Evolutionary conservation across 202 grass and related monocot species (phyloP).

Genomic region (Elaeis oleifera): DNA sequence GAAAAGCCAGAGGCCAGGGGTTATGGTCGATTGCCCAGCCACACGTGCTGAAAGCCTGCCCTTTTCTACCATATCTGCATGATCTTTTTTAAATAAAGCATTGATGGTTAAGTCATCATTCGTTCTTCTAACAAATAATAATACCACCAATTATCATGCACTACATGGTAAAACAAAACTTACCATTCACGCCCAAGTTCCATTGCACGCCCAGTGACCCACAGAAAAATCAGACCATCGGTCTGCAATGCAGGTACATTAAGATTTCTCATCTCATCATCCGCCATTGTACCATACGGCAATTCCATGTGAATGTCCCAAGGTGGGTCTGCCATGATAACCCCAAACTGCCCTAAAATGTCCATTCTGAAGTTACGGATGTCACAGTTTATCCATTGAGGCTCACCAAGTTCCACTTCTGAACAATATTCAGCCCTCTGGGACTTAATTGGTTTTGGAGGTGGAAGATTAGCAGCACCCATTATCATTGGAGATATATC

Average conservation of each 20-base stretch:
- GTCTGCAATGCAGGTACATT: conserved; percentile 96
- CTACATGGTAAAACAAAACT: conserved; percentile 7
- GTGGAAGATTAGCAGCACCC: conserved; percentile 41
- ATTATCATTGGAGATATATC: conserved; percentile 80
- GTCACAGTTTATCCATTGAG: conserved; percentile 97
- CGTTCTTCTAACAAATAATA: no score
- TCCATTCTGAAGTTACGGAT: conserved; percentile 95
- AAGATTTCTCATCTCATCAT: conserved; percentile 99
- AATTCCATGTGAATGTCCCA: conserved; percentile 99
- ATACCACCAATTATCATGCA: no score
- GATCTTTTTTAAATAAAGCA: no score
- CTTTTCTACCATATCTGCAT: no score
- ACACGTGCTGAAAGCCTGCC: no score
- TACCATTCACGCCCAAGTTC: conserved; percentile 97
- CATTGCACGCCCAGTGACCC: conserved; percentile 99
- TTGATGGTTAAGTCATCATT: no score
- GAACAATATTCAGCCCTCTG: conserved; percentile 98
- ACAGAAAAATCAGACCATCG: conserved; percentile 97
- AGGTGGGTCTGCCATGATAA: conserved; percentile 99
- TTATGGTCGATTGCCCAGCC: no score
- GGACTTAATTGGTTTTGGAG: conserved; percentile 55
- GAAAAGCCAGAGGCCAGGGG: no score
- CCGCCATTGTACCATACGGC: conserved; percentile 99
- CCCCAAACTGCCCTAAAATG: conserved; percentile 96
- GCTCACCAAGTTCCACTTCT: conserved; percentile 95